Base-by-base conservation (phyloP, 2,329 filamentous ascomycete species). In the Scedosporium apiospermum region DNA sequence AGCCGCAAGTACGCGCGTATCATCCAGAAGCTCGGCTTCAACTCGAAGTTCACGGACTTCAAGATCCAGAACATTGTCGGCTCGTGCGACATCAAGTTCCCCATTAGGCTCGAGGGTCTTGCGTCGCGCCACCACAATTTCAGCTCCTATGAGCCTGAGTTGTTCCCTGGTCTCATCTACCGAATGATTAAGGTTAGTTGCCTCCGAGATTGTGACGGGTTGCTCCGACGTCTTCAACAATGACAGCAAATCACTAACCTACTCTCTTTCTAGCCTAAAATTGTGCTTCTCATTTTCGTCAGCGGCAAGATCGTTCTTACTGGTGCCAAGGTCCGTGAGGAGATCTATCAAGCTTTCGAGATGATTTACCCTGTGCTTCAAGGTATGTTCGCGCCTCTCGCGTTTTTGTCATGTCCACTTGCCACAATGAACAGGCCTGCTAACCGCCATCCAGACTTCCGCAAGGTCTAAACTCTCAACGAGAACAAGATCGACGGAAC, bases 41-140 rank as follows among this genome's bases (percentile, higher is more conserved):
- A 97, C 69, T 93, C 95, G 71, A 97, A 97, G 85, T 98, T 99
- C 78, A 97, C 93, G 68, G 95, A 99, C 76, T 99, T 99, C 81
- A 99, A 98, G 85, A 99, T 99, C 72, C 93, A 97, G 82, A 99
- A 99, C 78, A 98, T 99, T 67, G 95, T 99, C 68, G 95, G 95
- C 67, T 96, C 92, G 65, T 98, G 93, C 77, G 95, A 99, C 74
- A 97, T 99, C 83, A 97, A 97, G 83, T 99, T 99, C 80, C 95
- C 95, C 62, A 97, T 99, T 70, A 91, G 95, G 68, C 83, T 99
- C 64, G 95, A 98, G 76, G 95, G 95, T 78, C 81, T 99, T 74
- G 95, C 95, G 16, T 95, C 89, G 69, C 91, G 93, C 78, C 95
- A 99, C 84, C 93, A 98, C 83, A 96, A 96, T 80, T 99, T 98